Base-by-base conservation (phyloP, 768 basidiomycete genomes). In the Psilocybe sp. region DNA sequence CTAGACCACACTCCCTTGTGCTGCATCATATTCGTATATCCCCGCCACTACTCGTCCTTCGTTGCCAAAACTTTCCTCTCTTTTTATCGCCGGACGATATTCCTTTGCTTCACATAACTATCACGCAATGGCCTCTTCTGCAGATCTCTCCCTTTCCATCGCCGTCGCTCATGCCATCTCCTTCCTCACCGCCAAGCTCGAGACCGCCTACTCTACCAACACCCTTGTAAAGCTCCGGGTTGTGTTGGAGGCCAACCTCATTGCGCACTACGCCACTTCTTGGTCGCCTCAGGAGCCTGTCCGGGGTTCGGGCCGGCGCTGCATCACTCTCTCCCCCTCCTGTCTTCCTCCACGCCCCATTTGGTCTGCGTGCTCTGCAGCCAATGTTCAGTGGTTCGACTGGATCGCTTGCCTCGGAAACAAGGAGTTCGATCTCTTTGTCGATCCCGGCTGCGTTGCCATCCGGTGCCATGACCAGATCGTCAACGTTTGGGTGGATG, bases 391-490 rank as follows among this genome's bases (percentile, higher is more conserved):
- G 60, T 92, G 89, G 89, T 82, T 83, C 50, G 81, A 87, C 63
- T 92, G 89, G 89, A 87, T 89, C 47, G 58, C 75, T 40, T 71
- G 78, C 50, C 79, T 91, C 40, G 87, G 89, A 10, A 76, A 79
- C 56, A 68, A 71, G 50, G 85, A 87, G 68, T 84, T 91, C 62
- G 89, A 91, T 66, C 77, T 92, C 52, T 85, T 87, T 67, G 78
- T 89, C 58, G 86, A 91, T 64, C 89, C 89, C 54, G 89, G 87
- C 53, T 83, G 80, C 63, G 80, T 92, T 55, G 84, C 84, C 51
- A 70, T 88, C 55, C 86, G 85, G 52, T 74, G 77, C 61, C 76
- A 74, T 45, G 46, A 53, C 38, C 74, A 76, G 60, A 72, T 81
- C 49, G 64, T 81, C 60, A 85, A 80, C 46, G 62, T 91, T 60